These are phyloP conservation scores for Pseudogymnoascus destructans DNA, from an alignment of 2,329 filamentous ascomycete species.

Conservation along the genomic window DNA sequence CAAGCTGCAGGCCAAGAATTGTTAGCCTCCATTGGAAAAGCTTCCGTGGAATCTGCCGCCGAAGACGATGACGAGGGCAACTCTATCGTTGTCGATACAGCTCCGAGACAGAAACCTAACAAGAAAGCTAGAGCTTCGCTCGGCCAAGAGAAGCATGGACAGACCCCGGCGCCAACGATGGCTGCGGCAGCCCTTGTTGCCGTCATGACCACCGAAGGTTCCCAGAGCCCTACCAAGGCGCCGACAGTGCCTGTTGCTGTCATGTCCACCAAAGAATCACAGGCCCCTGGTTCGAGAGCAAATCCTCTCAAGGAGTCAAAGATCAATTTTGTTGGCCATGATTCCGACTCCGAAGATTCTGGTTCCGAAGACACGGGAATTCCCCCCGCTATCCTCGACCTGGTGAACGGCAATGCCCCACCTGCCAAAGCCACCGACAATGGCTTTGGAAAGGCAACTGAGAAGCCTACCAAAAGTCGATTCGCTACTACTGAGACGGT, in stretches of 20 bases:
- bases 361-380: neutral
- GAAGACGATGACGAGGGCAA: neutral
- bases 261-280: neutral
- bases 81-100: neutral
- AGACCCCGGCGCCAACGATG: neutral
- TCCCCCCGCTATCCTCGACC: neutral
- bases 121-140: neutral
- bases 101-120: neutral
- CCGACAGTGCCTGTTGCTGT: neutral
- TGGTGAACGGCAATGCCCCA: neutral
- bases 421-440: neutral
- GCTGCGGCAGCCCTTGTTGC: neutral
- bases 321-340: neutral
- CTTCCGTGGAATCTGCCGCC: neutral
- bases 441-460: neutral
- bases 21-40: neutral
- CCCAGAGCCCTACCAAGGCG: neutral
- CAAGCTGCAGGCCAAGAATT: neutral
- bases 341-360: neutral
- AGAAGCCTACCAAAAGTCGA: neutral
- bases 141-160: neutral
- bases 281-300: neutral
- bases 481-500: neutral
- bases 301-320: neutral
- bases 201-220: neutral